phyloP scores from a whole-genome alignment of 2,329 filamentous ascomycete species.

The Chrysosporium queenslandicum region DNA sequence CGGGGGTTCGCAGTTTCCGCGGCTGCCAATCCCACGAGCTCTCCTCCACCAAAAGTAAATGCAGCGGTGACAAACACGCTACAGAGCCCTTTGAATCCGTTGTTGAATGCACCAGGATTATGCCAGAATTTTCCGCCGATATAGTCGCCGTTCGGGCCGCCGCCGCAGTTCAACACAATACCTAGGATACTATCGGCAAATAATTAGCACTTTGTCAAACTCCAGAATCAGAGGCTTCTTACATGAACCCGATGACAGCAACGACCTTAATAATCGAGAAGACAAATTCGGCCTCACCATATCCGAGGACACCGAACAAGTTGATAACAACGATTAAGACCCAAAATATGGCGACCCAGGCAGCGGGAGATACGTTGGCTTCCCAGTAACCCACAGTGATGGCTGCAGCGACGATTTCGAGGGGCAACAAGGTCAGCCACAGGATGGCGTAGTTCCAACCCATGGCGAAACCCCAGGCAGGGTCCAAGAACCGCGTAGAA shows the following conservation, averaged over 20 bases:
- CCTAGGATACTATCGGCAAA: conserved; percentile 56
- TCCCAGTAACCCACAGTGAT: conserved; percentile 79
- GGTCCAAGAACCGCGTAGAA: conserved; percentile 84
- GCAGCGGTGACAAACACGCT: conserved; percentile 54
- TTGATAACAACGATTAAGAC: conserved; percentile 69
- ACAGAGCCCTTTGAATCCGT: conserved; percentile 56
- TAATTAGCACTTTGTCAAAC: background rate
- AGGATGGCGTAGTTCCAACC: conserved; percentile 89
- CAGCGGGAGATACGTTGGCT: conserved; percentile 51
- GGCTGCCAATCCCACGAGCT: conserved; percentile 51
- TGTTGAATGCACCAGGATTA: conserved; percentile 64
- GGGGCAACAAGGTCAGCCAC: conserved; percentile 72
- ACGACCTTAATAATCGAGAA: conserved; percentile 79
- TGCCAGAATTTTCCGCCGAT: conserved; percentile 72
- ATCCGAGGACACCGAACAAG: conserved; percentile 76
- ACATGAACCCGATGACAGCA: conserved; percentile 83
- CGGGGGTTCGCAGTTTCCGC: conserved; percentile 49
- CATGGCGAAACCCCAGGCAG: conserved; percentile 92
- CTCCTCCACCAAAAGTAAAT: conserved; percentile 54
- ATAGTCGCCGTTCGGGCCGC: conserved; percentile 61
- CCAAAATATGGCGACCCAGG: conserved; percentile 77
- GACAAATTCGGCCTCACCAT: conserved; percentile 81
- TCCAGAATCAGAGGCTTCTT: conserved; percentile 27
- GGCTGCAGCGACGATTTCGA: conserved; percentile 79
- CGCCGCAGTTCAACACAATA: conserved; percentile 75